Conservation (phyloP, 495 filamentous ascomycete genomes). For the Aspergillus sclerotiicarbonarius region DNA sequence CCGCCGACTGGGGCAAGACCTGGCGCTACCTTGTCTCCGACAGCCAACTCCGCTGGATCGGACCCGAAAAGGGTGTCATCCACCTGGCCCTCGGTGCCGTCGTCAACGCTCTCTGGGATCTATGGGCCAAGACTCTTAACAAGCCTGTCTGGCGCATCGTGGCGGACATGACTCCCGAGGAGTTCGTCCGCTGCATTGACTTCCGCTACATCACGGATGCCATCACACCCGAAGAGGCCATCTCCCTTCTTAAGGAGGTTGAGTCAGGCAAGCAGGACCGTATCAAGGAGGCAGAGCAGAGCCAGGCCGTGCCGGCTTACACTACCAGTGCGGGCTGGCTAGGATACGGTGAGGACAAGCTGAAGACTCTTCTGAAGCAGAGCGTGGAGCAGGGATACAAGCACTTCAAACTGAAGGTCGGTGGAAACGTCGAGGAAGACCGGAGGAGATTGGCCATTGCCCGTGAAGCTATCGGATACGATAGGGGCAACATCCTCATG, state of each 20-base stretch:
- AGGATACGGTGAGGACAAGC: constrained; percentile 87
- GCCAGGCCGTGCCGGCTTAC: constrained; percentile 79
- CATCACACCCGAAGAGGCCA: constrained; percentile 81
- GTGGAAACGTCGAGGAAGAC: constrained; percentile 68
- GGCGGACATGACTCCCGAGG: constrained; percentile 82
- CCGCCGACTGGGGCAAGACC: constrained; percentile 79
- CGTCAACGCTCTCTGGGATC: constrained; percentile 92
- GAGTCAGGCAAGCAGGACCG: constrained; percentile 64
- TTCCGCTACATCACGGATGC: constrained; percentile 93
- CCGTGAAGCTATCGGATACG: constrained; percentile 79
- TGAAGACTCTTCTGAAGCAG: constrained; percentile 68
- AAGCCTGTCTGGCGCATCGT: constrained; percentile 93
- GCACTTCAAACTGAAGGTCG: constrained; percentile 94
- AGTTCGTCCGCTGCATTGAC: constrained; percentile 84
- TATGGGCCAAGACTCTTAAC: constrained; percentile 81
- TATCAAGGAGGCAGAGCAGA: constrained; percentile 65
- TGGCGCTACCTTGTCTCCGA: constrained; percentile 91
- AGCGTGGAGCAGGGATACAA: constrained; percentile 72
- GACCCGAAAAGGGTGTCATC: constrained; percentile 92
- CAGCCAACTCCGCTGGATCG: constrained; percentile 90
- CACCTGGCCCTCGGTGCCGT: constrained; percentile 88
- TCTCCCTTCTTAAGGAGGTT: constrained; percentile 62
- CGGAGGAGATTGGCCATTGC: constrained; percentile 68
- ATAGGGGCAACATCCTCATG: constrained; percentile 85
- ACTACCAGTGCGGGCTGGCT: constrained; percentile 91